Evolutionary conservation across 495 filamentous ascomycete species (phyloP).

Genomic region (Neurospora sp.): DNA sequence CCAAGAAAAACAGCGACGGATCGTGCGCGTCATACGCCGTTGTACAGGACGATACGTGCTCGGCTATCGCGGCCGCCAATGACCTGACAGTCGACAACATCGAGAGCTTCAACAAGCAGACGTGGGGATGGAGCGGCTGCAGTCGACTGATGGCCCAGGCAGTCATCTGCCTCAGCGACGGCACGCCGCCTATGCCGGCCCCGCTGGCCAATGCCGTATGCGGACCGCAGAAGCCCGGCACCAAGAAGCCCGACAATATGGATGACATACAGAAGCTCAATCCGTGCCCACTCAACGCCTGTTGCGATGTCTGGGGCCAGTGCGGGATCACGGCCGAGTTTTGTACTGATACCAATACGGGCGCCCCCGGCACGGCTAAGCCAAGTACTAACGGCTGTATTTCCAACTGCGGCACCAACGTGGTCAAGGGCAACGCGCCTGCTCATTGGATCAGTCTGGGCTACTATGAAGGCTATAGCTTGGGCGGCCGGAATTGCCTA

Average conservation of each 20-base stretch:
- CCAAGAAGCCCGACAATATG: constrained; percentile 9
- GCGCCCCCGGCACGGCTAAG: constrained; percentile 28
- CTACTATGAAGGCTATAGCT: constrained; percentile 24
- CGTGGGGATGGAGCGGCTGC: constrained; percentile 45
- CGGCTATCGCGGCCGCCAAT: constrained; percentile 14
- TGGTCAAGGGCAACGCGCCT: constrained; percentile 14
- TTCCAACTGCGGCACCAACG: constrained; percentile 36
- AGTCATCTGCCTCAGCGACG: constrained; percentile 40
- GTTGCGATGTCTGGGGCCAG: constrained; percentile 33
- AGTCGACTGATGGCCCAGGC: constrained; percentile 12
- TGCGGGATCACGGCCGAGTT: constrained; percentile 41
- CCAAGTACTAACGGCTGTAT: constrained; percentile 34
- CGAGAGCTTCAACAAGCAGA: constrained; percentile 31
- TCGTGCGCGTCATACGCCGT: constrained; percentile 29
- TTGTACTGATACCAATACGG: constrained; percentile 28
- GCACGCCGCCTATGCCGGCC: constrained; percentile 36
- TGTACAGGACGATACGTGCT: constrained; percentile 24
- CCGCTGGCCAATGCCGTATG: constrained; percentile 28
- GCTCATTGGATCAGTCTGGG: constrained; percentile 6
- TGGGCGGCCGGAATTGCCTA: constrained; percentile 15
- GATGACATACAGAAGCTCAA: constrained; percentile 17
- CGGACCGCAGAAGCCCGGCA: constrained; percentile 34
- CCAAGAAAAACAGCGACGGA: constrained; percentile 32
- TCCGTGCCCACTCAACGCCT: constrained; percentile 29
- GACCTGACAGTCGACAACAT: constrained; percentile 25